phyloP scores from a whole-genome alignment of 768 basidiomycete genomes.

The Lactarius sp. region DNA sequence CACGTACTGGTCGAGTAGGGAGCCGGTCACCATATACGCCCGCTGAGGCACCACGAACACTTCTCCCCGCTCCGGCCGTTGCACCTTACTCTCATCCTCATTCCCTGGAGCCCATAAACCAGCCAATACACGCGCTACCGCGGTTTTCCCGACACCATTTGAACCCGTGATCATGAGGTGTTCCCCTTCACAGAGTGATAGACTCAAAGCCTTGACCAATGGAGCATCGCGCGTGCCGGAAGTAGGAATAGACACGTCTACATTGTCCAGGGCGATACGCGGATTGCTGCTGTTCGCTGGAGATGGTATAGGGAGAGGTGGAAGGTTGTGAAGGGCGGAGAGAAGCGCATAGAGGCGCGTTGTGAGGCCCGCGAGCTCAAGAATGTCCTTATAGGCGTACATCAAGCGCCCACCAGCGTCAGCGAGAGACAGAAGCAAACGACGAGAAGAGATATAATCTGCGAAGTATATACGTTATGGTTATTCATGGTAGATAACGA shows the following conservation, averaged over 20 bases:
- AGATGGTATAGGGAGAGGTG: conserved; percentile 42
- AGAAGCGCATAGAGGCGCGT: conserved; percentile 84
- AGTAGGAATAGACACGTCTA: conserved; percentile 61
- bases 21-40: conserved; percentile 87
- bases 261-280: conserved; percentile 59
- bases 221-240: conserved; percentile 20
- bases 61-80: conserved; percentile 31
- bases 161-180: conserved; percentile 92
- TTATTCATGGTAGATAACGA: not conserved
- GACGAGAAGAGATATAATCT: conserved; percentile 91
- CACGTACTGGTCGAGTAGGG: conserved; percentile 74
- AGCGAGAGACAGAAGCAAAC: conserved; percentile 88
- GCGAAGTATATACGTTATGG: not conserved
- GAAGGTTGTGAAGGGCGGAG: conserved; percentile 76
- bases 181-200: conserved; percentile 64
- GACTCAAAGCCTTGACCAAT: conserved; percentile 65
- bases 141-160: conserved; percentile 90
- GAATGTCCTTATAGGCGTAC: conserved; percentile 94
- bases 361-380: conserved; percentile 93
- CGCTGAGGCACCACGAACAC: conserved; percentile 90
- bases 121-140: conserved; percentile 82
- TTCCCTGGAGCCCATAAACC: conserved; percentile 72
- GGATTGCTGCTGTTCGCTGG: conserved; percentile 31
- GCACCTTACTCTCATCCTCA: conserved; percentile 33
- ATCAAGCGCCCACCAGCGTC: conserved; percentile 94